Evolutionary conservation across 108 stramenopile species (phyloP), one percentile per base, ranked within the genome.

Genomic region (Nitzschia sp.): DNA sequence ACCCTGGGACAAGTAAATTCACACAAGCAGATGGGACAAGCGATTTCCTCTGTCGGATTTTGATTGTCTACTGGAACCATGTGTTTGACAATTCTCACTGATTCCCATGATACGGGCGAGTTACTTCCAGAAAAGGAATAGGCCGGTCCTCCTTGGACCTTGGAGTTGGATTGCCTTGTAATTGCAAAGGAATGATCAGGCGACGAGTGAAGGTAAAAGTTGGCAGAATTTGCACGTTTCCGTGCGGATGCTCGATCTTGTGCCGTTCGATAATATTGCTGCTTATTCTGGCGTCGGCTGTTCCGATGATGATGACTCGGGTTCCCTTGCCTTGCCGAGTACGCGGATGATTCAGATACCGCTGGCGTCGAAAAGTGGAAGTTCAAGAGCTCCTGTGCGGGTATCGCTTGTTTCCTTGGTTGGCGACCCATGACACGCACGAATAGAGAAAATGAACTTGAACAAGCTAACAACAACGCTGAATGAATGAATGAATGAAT

Each of bases 11-110:
- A 68, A 0, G 63, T 65, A 66, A 83, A 85, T 47, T 75, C 73
- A 53, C 84, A 85, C 58, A 92, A 68, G 56, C 91, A 92, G 58
- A 92, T 92, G 11, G 91, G 87, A 78, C 91, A 92, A 0, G 38
- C 13, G 21, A 22, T 25, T 25, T 36, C 26, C 5, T 45, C 47
- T 0, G 29, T 36, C 23, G 6, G 17, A 52, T 19, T 52, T 19
- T 19, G 6, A 19, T 8, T 52, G 50, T 52, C 62, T 3, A 28
- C 28, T 2, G 73, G 57, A 11, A 66, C 26, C 3, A 63, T 21
- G 6, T 76, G 63, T 46, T 60, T 65, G 28, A 83, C 82, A 27
- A 66, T 54, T 23, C 78, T 64, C 2, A 83, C 82, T 6, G 74
- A 55, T 16, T 79, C 75, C 82, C 82, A 83, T 6, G 78, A 68